phyloP scores from a whole-genome alignment of 352 stramenopile species.

The Phytophthora aleatoria region DNA sequence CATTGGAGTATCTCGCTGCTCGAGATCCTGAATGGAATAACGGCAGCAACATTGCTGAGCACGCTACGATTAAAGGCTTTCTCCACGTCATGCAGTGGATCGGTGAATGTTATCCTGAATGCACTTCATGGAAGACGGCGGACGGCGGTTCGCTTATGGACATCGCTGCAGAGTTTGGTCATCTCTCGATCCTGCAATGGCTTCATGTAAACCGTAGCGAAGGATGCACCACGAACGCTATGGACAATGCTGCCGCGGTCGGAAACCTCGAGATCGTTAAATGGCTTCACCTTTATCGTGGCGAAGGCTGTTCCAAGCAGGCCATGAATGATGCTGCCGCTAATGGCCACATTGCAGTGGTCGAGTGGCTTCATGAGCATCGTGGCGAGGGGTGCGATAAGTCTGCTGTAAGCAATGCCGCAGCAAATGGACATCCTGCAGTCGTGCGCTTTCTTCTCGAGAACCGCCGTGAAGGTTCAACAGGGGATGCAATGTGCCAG shows the following conservation, averaged over 20 bases:
- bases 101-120: slow-evolving; percentile 15
- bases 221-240: neutral
- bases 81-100: slow-evolving; percentile 24
- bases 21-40: slow-evolving; percentile 22
- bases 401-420: slow-evolving; percentile 16
- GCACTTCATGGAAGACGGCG: slow-evolving; percentile 11
- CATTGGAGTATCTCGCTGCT: slow-evolving; percentile 17
- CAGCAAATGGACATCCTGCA: slow-evolving; percentile 4
- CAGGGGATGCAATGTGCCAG: slow-evolving; percentile 11
- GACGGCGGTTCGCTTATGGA: slow-evolving; percentile 18
- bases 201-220: slow-evolving; percentile 2
- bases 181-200: slow-evolving; percentile 14
- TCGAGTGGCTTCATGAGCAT: slow-evolving; percentile 10
- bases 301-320: slow-evolving; percentile 18
- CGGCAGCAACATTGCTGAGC: slow-evolving; percentile 13
- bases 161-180: slow-evolving; percentile 22
- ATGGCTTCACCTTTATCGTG: slow-evolving; percentile 3
- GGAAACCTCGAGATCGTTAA: neutral
- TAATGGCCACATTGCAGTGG: neutral
- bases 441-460: slow-evolving; percentile 13
- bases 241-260: neutral
- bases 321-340: slow-evolving; percentile 18
- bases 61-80: slow-evolving; percentile 7
- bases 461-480: neutral
- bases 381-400: slow-evolving; percentile 2